Evolutionary conservation across 768 basidiomycete species (phyloP), one percentile per base, ranked within the genome.

Genomic region (Leccinum obscurum): DNA sequence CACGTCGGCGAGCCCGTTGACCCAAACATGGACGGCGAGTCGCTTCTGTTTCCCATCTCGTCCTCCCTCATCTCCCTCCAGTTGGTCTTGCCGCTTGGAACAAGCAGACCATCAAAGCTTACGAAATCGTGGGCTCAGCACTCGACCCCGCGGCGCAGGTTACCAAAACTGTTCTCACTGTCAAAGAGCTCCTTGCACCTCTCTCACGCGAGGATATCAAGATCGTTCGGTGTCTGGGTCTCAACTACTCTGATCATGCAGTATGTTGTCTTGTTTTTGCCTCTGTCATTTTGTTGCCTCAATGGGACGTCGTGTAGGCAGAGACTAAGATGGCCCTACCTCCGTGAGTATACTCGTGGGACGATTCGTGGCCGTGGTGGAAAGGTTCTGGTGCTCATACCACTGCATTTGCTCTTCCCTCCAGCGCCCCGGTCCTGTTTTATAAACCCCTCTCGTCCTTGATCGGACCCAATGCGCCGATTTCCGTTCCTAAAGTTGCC

Each of bases 161-260:
- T 22, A 84, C 88, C 15, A 76, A 76, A 58, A 85, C 78, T 22
- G 71, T 88, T 0, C 76, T 93, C 49, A 92, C 90, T 3, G 90
- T 92, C 46, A 83, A 86, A 69, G 77, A 83, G 46, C 82, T 93
- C 39, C 80, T 93, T 17, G 77, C 85, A 3, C 91, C 91, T 11
- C 78, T 93, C 26, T 80, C 88, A 9, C 77, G 82, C 46, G 83
- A 87, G 61, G 80, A 90, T 67, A 78, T 92, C 62, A 84, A 83
- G 61, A 75, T 87, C 3, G 89, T 90, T 28, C 82, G 91, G 11
- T 92, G 90, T 73, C 75, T 93, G 13, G 91, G 91, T 0, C 75
- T 93, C 52, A 93, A 93, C 70, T 93, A 93, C 69, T 81, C 82
- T n/a, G 90, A 92, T 66, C 90, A 93, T 76, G 92, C 92, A 7